phyloP scores from a whole-genome alignment of 2,329 filamentous ascomycete species.

The Xylaria multiplex region DNA sequence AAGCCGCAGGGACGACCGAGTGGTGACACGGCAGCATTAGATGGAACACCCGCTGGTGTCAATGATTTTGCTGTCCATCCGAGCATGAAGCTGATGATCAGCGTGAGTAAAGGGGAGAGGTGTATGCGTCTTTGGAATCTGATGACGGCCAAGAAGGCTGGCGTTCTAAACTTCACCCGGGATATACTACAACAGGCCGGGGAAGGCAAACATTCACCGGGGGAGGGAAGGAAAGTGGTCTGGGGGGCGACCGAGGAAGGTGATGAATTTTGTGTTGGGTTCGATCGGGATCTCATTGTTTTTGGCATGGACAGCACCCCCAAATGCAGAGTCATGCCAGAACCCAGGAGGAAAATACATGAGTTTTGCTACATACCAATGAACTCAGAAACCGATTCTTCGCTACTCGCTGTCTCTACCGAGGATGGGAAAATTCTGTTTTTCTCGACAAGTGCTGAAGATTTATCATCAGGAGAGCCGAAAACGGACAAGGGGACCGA shows the following conservation, averaged over 20 bases:
- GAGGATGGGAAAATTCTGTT: constrained; percentile 91
- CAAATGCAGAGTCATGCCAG: constrained; percentile 76
- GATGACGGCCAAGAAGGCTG: constrained; percentile 94
- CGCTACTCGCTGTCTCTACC: constrained; percentile 79
- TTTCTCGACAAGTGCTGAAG: constrained; percentile 72
- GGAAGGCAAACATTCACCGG: constrained; percentile 78
- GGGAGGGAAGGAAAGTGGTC: constrained; percentile 82
- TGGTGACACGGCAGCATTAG: constrained; percentile 87
- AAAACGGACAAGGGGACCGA: constrained; percentile 55
- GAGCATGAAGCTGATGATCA: constrained; percentile 96
- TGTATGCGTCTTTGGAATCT: constrained; percentile 97
- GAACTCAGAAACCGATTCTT: constrained; percentile 59
- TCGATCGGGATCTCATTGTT: constrained; percentile 84
- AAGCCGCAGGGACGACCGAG: constrained; percentile 83
- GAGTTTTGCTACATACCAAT: constrained; percentile 77
- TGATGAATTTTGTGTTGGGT: constrained; percentile 87
- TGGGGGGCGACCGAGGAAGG: constrained; percentile 79
- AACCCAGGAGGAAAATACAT: constrained; percentile 81
- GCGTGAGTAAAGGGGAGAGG: constrained; percentile 86
- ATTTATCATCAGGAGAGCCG: constrained; percentile 53
- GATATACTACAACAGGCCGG: constrained; percentile 78
- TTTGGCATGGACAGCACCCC: constrained; percentile 90
- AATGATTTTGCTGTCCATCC: constrained; percentile 97
- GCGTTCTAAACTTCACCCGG: constrained; percentile 84
- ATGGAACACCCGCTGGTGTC: constrained; percentile 84